These are phyloP conservation scores for Candida chauliodis DNA, from an alignment of 805 yeast genomes.

Conservation along the genomic window DNA sequence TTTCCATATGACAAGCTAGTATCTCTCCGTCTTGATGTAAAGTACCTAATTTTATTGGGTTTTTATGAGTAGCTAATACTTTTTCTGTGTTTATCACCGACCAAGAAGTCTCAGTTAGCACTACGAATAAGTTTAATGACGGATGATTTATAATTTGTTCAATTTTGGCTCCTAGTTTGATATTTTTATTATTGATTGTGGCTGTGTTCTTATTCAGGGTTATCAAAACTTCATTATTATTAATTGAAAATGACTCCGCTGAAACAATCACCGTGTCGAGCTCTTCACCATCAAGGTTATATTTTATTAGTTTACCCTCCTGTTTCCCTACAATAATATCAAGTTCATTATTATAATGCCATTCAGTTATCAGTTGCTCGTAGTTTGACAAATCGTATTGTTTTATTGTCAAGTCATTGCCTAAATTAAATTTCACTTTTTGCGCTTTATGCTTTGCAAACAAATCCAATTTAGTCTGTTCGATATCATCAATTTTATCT, in stretches of 20 bases:
- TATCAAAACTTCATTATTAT: conserved; percentile 1
- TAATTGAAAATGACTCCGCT: background rate
- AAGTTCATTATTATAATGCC: conserved; percentile 3
- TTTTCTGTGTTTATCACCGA: conserved; percentile 12
- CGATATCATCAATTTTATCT: conserved; percentile 5
- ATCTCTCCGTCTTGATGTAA: conserved; percentile 51
- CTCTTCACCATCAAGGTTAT: conserved; percentile 3
- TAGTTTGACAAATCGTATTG: background rate
- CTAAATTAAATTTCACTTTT: conserved; percentile 19
- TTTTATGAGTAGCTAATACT: conserved; percentile 1
- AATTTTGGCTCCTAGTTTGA: background rate
- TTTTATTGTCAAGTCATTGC: background rate
- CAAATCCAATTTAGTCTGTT: conserved; percentile 28
- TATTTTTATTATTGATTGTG: background rate
- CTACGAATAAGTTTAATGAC: conserved; percentile 22
- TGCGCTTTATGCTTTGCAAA: conserved; percentile 34
- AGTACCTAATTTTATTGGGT: conserved; percentile 15
- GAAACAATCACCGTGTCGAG: background rate
- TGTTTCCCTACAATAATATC: conserved; percentile 2
- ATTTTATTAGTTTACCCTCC: conserved; percentile 3
- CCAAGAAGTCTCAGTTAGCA: conserved; percentile 23
- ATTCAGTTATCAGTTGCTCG: background rate
- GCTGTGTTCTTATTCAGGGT: background rate
- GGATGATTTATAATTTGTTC: conserved; percentile 31
- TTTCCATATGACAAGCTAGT: conserved; percentile 34